Conservation (phyloP, 345 rosid species). For the Corymbia maculata region DNA sequence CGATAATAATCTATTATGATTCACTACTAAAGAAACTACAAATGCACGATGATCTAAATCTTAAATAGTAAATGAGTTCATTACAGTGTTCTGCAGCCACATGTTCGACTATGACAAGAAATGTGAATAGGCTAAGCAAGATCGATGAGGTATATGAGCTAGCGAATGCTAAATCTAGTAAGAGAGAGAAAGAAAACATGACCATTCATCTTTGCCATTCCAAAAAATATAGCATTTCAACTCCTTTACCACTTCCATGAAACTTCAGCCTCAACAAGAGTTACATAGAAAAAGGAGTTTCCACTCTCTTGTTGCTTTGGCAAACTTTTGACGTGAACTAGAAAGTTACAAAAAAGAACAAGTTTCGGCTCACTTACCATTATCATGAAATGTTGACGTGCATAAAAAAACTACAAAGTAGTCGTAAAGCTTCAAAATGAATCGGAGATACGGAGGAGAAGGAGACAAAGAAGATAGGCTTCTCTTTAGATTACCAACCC, state of each 20-base stretch:
- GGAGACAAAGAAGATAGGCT: no score
- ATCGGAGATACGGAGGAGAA: no score
- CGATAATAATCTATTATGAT: no score
- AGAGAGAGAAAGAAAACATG: not conserved
- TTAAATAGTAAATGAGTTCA: not conserved
- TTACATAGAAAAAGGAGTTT: not conserved
- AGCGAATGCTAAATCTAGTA: not conserved
- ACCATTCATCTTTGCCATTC: not conserved
- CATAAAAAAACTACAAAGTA: not conserved
- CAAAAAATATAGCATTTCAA: no score
- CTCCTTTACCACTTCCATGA: not conserved
- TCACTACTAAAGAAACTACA: no score
- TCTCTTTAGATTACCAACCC: not conserved
- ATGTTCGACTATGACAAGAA: no score
- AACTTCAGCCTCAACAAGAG: not conserved
- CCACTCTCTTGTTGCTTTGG: not conserved
- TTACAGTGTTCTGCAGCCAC: no score
- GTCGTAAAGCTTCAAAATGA: not conserved
- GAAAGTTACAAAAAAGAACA: not conserved
- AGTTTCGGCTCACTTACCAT: not conserved
- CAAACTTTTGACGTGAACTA: not conserved
- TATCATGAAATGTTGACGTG: no score
- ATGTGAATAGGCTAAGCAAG: not conserved
- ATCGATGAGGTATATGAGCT: fast-evolving
- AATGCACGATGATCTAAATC: no score